A percentile compares a stretch with the other conserved stretches of the same genome.
phyloP scores from a whole-genome alignment of 148 eudicot genomes.

The Chenopodium berlandieri region DNA sequence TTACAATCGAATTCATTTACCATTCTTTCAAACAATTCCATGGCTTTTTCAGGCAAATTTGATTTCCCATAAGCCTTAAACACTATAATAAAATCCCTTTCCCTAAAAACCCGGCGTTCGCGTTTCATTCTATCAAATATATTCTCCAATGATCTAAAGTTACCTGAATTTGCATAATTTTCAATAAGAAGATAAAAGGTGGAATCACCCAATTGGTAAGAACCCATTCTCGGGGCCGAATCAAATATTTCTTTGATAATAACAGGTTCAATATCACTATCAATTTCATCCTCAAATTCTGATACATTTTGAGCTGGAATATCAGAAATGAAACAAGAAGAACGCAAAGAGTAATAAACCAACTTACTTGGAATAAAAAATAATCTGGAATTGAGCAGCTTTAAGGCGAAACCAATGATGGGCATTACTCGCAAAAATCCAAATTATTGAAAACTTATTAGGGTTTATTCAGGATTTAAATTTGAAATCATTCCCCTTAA shows the following conservation, averaged over 20 bases:
- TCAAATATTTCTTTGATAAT: constrained; percentile 43
- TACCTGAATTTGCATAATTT: constrained; percentile 47
- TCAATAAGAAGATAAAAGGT: constrained; percentile 68
- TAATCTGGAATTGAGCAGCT: constrained; percentile 25
- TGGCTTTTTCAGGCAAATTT: constrained; percentile 47
- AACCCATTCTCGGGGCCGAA: constrained; percentile 46
- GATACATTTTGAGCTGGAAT: constrained; percentile 20
- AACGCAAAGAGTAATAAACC: constrained; percentile 4
- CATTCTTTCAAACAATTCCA: constrained; percentile 69
- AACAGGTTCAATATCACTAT: constrained; percentile 23
- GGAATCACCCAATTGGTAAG: constrained; percentile 71
- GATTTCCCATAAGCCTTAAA: constrained; percentile 75
- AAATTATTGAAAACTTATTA: not conserved
- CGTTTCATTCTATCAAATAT: constrained; percentile 67
- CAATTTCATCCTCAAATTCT: constrained; percentile 17
- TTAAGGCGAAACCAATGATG: constrained; percentile 24
- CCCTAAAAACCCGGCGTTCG: constrained; percentile 60
- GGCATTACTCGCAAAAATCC: constrained; percentile 36
- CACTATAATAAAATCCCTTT: constrained; percentile 51
- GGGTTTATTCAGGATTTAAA: not conserved
- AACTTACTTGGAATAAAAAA: constrained; percentile 36
- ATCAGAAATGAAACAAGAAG: constrained; percentile 24
- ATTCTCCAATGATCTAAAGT: constrained; percentile 55
- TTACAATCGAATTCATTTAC: constrained; percentile 54
- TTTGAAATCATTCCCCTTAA: not conserved